Percentiles rank a stretch among this genome's conserved stretches.
Conservation (phyloP, 179 eudicot species). For the Spergularia azorica region DNA sequence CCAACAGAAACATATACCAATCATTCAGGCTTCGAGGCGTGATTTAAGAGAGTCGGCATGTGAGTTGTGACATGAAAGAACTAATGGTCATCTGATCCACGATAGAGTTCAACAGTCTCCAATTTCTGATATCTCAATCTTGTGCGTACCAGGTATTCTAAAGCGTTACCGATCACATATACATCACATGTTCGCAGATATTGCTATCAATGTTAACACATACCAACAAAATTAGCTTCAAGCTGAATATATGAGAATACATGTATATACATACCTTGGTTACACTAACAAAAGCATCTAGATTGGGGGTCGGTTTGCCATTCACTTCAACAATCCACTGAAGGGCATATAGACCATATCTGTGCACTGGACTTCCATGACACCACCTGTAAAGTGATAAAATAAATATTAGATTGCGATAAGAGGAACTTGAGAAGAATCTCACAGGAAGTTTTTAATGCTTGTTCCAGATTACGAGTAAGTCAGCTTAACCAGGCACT, state of each 20-base stretch:
- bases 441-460: background rate
- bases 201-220: background rate
- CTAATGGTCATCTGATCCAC: background rate
- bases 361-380: constrained; percentile 88
- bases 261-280: constrained; percentile 61
- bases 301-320: constrained; percentile 84
- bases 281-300: constrained; percentile 82
- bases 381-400: constrained; percentile 62
- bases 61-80: background rate
- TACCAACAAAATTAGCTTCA: background rate
- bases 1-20: background rate
- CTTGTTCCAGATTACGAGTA: background rate
- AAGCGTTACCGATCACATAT: background rate
- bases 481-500: background rate
- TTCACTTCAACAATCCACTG: constrained; percentile 97
- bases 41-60: background rate
- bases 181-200: background rate
- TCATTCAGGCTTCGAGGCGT: background rate
- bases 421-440: background rate
- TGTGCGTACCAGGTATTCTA: constrained; percentile 1
- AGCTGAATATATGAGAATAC: background rate
- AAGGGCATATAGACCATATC: constrained; percentile 89
- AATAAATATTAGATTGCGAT: background rate
- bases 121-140: background rate
- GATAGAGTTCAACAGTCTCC: background rate